Base-by-base conservation (phyloP, 75 land plant species). In the Pinus albicaulis region DNA sequence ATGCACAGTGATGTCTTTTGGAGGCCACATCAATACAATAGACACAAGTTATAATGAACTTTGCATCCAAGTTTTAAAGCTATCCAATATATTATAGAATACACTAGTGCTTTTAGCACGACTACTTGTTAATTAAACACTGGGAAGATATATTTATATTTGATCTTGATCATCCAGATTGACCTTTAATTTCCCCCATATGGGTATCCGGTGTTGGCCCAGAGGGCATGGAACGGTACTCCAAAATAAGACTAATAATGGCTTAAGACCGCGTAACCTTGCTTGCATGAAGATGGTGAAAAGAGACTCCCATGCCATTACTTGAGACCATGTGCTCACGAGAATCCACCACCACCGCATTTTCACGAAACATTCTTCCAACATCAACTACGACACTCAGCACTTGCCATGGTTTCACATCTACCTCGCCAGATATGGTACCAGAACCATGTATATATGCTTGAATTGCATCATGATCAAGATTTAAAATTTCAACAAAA, bases 351-450 rank as follows among this genome's bases (percentile, higher is more conserved):
- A 31, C 20, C 23, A 41, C 48, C n/a, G 38, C 11, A 68, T 68
- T 68, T 20, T 41, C 20, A n/a, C 71, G 23, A 38, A 68, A 68
- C 52, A 68, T 68, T 68, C 71, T 68, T 68, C 71, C 41, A 41
- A 68, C 41, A 38, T 68, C 71, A 68, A 20, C 71, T 68, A 41
- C 48, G 41, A 10, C 48, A 3, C 52, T 34, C 6, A 17, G 38
- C 48, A 68, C 52, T 20, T 34, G 22, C 38, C 12, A n/a, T 38
- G 20, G 38, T 38, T 38, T 68, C n/a, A 8, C 44, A 66, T 66
- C 12, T 19, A 20, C 3, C 48, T 34, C 17, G 36, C 20, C 3
- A 66, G 70, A 5, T 66, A 17, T 64, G 38, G 38, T 28, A 64
- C 17, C 0, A 1, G 2, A 5, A 3, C 31, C 38, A 31, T 28